phyloP scores from a whole-genome alignment of 2,329 filamentous ascomycete genomes.

The Pseudogymnoascus sp. region DNA sequence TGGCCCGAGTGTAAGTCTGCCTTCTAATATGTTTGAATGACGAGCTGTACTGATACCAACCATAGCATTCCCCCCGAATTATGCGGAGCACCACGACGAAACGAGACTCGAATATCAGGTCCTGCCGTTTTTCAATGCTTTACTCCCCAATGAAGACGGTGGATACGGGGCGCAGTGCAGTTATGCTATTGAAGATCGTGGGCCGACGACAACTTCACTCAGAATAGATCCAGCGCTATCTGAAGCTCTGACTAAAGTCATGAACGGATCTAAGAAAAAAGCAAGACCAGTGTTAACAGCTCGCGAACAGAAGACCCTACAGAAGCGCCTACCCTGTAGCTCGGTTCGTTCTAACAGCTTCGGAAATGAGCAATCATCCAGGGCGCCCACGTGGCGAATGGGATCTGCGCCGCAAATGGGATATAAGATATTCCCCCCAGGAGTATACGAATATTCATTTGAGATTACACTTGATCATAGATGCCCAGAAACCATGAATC shows the following conservation, averaged over 20 bases:
- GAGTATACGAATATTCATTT: constrained; percentile 50
- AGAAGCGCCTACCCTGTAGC: constrained; percentile 56
- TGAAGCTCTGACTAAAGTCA: not conserved
- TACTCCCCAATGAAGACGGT: constrained; percentile 55
- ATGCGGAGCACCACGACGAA: constrained; percentile 76
- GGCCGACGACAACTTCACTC: constrained; percentile 24
- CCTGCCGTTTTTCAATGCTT: constrained; percentile 85
- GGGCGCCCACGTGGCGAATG: constrained; percentile 36
- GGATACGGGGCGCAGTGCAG: constrained; percentile 57
- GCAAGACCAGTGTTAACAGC: not conserved
- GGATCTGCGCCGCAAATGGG: constrained; percentile 54
- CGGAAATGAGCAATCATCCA: constrained; percentile 54
- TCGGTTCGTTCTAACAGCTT: constrained; percentile 63
- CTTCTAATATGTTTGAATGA: constrained; percentile 13
- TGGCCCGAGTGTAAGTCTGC: constrained; percentile 79
- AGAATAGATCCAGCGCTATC: constrained; percentile 13
- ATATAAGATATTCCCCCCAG: constrained; percentile 59
- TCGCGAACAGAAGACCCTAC: constrained; percentile 42
- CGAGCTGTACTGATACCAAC: not conserved
- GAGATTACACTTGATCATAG: constrained; percentile 78
- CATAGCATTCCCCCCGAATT: constrained; percentile 74
- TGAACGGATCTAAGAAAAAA: not conserved
- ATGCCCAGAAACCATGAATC: constrained; percentile 64
- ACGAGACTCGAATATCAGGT: constrained; percentile 83
- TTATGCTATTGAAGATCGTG: constrained; percentile 36